Evolutionary conservation across 208 protist species (phyloP).

Genomic region (Crithidia expoeki): DNA sequence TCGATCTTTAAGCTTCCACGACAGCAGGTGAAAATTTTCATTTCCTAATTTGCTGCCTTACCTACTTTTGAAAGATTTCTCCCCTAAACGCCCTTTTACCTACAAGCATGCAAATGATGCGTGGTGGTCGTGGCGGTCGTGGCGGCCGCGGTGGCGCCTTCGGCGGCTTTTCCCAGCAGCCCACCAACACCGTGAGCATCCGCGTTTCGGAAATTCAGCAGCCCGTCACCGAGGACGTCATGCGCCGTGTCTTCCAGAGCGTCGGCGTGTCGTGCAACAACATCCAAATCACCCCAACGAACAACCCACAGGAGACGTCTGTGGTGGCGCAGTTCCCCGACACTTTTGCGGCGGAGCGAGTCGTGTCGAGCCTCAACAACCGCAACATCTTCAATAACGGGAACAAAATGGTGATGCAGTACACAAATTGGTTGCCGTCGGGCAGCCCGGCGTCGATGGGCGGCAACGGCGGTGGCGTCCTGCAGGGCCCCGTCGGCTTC

Average conservation of each 20-base stretch:
- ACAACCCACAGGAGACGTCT: slow-evolving; percentile 60
- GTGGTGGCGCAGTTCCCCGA: slow-evolving; percentile 81
- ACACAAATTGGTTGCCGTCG: slow-evolving; percentile 41
- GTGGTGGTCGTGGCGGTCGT: slow-evolving; percentile 45
- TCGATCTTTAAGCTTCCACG: not conserved
- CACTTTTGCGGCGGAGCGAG: slow-evolving; percentile 61
- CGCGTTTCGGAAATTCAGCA: slow-evolving; percentile 75
- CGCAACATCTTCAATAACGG: slow-evolving; percentile 90
- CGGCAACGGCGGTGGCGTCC: slow-evolving; percentile 25
- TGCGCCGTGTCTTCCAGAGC: slow-evolving; percentile 86
- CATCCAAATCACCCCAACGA: slow-evolving; percentile 62
- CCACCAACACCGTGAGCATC: slow-evolving; percentile 77
- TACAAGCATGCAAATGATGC: slow-evolving; percentile 29
- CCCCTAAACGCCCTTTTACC: slow-evolving; percentile 6
- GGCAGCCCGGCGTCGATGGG: slow-evolving; percentile 29
- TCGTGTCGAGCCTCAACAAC: slow-evolving; percentile 74
- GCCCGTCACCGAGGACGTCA: slow-evolving; percentile 85
- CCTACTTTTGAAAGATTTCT: not conserved
- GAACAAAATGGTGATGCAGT: slow-evolving; percentile 87
- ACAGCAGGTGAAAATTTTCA: too few species aligned
- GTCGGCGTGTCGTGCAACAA: slow-evolving; percentile 65
- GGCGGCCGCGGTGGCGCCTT: slow-evolving; percentile 41
- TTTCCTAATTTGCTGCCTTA: not conserved
- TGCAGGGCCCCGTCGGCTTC: slow-evolving; percentile 24
- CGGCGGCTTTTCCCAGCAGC: slow-evolving; percentile 30